These are phyloP conservation scores for Coemansia asiatica DNA, from an alignment of 192 early-diverging fungal species.

Conservation along the genomic window DNA sequence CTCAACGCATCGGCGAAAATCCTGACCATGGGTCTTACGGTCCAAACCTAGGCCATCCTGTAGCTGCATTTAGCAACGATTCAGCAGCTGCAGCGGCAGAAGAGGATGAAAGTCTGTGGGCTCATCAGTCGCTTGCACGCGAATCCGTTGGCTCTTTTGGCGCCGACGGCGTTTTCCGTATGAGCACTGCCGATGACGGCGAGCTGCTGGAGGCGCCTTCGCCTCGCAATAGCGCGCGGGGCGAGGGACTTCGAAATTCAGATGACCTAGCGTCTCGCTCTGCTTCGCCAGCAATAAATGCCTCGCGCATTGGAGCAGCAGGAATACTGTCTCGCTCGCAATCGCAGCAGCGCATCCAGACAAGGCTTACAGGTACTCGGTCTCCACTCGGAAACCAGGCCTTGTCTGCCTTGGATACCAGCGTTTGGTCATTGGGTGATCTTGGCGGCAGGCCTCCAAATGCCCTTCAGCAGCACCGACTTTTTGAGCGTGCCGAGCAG, in stretches of 20 bases:
- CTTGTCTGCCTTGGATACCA: conserved; percentile 5
- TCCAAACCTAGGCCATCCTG: neutral
- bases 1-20: neutral
- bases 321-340: conserved; percentile 3
- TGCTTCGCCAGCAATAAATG: conserved; percentile 5
- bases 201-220: conserved; percentile 28
- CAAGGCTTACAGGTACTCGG: neutral
- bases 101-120: conserved; percentile 51
- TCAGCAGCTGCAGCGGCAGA: conserved; percentile 10
- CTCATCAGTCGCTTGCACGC: conserved; percentile 59
- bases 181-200: conserved; percentile 51
- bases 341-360: conserved; percentile 2
- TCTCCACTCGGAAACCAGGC: conserved; percentile 2
- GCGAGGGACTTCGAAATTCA: neutral
- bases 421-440: conserved; percentile 22
- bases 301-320: neutral
- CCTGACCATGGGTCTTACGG: conserved; percentile 12
- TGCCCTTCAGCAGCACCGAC: conserved; percentile 12
- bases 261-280: conserved; percentile 14
- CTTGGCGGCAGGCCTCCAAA: conserved; percentile 11
- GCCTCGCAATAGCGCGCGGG: conserved; percentile 3
- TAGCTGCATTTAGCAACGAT: conserved; percentile 5
- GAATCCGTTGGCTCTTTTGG: conserved; percentile 67
- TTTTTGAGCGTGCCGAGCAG: conserved; percentile 44
- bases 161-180: conserved; percentile 67